A percentile compares a stretch with the other conserved stretches of the same genome.
phyloP scores from a whole-genome alignment of 805 yeast species.

The Candida loeiensis region DNA sequence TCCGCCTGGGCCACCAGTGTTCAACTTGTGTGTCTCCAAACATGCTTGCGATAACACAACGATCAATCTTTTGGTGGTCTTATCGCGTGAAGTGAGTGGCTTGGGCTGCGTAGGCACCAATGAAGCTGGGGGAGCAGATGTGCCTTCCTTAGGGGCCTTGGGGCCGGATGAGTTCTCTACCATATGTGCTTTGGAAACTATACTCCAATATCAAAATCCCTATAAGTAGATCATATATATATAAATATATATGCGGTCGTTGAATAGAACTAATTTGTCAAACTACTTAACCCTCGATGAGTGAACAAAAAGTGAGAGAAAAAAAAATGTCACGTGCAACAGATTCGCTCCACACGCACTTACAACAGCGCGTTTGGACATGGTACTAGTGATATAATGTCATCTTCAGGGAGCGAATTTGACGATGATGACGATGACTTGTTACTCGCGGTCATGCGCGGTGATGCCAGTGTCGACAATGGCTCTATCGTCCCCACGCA shows the following conservation, averaged over 20 bases:
- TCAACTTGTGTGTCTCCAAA: constrained; percentile 88
- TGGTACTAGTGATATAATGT: constrained; percentile 3
- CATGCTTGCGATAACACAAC: constrained; percentile 97
- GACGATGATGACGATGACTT: constrained; percentile 44
- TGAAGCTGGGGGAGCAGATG: constrained; percentile 50
- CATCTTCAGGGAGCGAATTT: constrained; percentile 26
- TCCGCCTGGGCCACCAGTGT: constrained; percentile 67
- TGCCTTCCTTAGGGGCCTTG: constrained; percentile 15
- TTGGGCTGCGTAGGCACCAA: constrained; percentile 86
- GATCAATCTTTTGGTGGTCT: constrained; percentile 77
- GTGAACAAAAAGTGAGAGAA: constrained; percentile 5
- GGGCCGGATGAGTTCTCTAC: constrained; percentile 18
- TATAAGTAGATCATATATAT: constrained; percentile 9
- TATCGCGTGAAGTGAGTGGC: constrained; percentile 78
- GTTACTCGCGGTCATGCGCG: constrained; percentile 45
- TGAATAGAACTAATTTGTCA: not conserved
- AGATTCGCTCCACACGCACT: not conserved
- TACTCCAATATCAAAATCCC: not conserved
- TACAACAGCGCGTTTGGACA: not conserved
- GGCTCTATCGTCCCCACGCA: constrained; percentile 11
- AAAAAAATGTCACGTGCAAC: constrained; percentile 4
- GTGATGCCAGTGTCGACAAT: constrained; percentile 12
- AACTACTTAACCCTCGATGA: constrained; percentile 2
- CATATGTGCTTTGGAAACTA: constrained; percentile 1
- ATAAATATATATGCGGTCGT: constrained; percentile 1